These are phyloP conservation scores for Quercus tomentella DNA, from an alignment of 331 rosid species.

Conservation along the genomic window DNA sequence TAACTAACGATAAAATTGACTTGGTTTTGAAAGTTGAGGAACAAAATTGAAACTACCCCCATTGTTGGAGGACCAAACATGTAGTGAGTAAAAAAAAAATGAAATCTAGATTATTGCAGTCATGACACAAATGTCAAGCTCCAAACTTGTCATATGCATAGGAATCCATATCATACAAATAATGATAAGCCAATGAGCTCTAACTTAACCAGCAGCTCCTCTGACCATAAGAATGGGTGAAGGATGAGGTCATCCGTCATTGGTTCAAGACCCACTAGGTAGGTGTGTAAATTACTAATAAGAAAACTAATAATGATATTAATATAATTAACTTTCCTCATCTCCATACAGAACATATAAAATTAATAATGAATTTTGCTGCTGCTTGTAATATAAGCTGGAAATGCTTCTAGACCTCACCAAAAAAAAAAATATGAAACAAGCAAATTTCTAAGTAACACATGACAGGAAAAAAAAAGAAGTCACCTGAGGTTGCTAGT, in stretches of 20 bases:
- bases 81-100: background rate
- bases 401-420: background rate
- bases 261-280: background rate
- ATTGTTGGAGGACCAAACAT: too few species aligned
- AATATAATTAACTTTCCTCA: background rate
- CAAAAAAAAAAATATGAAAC: too few species aligned
- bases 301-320: background rate
- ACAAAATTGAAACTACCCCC: too few species aligned
- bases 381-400: background rate
- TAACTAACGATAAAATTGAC: too few species aligned
- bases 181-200: background rate
- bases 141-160: background rate
- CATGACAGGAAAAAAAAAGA: slow-evolving; percentile 15
- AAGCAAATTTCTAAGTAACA: background rate
- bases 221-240: background rate
- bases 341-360: background rate
- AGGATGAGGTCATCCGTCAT: background rate
- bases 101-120: background rate
- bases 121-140: background rate
- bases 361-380: too few species aligned
- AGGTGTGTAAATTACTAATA: background rate
- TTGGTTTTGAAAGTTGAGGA: too few species aligned
- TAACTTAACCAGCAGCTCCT: background rate
- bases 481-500: slow-evolving; percentile 85
- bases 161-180: background rate